phyloP scores from a whole-genome alignment of 805 yeast species.

The Metschnikowia lachancei region DNA sequence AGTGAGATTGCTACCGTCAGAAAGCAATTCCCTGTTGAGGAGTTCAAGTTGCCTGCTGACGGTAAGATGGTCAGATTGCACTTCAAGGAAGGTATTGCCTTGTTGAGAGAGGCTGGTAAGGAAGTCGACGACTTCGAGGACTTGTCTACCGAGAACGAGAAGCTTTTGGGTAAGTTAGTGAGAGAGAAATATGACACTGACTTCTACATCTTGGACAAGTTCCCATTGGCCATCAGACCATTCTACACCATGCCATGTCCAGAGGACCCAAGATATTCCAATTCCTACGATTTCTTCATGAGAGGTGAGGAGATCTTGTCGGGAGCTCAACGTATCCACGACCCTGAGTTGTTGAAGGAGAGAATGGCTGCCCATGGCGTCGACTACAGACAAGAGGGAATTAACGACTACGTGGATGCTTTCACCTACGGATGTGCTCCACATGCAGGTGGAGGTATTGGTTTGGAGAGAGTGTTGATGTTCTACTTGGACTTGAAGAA shows the following conservation, averaged over 20 bases:
- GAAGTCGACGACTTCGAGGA: conserved; percentile 86
- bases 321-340: conserved; percentile 99
- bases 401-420: conserved; percentile 88
- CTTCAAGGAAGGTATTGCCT: conserved; percentile 85
- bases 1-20: conserved; percentile 87
- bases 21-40: conserved; percentile 96
- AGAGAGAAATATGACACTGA: conserved; percentile 95
- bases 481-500: conserved; percentile 95
- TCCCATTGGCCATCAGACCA: conserved; percentile 96
- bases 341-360: conserved; percentile 73
- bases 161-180: conserved; percentile 84
- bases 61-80: conserved; percentile 90
- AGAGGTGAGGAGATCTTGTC: conserved; percentile 98
- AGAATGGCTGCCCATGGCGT: conserved; percentile 83
- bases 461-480: conserved; percentile 98
- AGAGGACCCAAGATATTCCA: conserved; percentile 85
- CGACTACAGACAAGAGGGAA: conserved; percentile 76
- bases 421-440: conserved; percentile 96
- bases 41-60: conserved; percentile 87
- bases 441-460: conserved; percentile 99
- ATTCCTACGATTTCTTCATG: conserved; percentile 99
- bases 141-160: conserved; percentile 91
- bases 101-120: conserved; percentile 85
- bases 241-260: conserved; percentile 99
- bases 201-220: conserved; percentile 95